phyloP scores from a whole-genome alignment of 1,139 yeast species.

The Taphrina wiesneri region DNA sequence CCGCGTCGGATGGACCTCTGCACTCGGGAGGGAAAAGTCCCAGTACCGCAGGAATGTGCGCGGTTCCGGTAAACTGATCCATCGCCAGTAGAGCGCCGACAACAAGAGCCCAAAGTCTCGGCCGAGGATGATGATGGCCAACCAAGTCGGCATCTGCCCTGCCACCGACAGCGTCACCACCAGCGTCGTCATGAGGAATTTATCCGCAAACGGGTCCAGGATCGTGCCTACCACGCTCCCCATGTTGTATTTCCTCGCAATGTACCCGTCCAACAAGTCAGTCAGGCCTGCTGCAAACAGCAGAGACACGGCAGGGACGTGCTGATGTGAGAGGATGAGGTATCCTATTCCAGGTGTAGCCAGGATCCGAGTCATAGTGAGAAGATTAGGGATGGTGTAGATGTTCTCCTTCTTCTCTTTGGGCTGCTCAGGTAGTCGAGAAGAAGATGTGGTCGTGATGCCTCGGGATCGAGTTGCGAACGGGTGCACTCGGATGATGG shows the following conservation, averaged over 20 bases:
- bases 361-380: constrained; percentile 74
- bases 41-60: constrained; percentile 69
- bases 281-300: constrained; percentile 86
- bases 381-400: constrained; percentile 78
- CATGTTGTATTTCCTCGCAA: constrained; percentile 78
- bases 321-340: constrained; percentile 53
- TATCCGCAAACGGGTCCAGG: constrained; percentile 94
- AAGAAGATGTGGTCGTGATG: background rate
- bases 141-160: constrained; percentile 59
- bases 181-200: constrained; percentile 80
- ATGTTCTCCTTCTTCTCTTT: constrained; percentile 52
- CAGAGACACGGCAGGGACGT: constrained; percentile 66
- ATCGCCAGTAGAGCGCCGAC: constrained; percentile 75
- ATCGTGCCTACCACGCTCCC: constrained; percentile 85
- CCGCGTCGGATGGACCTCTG: constrained; percentile 84
- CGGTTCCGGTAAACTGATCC: constrained; percentile 71
- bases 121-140: constrained; percentile 78
- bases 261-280: constrained; percentile 85
- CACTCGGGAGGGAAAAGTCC: constrained; percentile 79
- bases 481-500: too few species aligned
- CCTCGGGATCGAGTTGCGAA: too few species aligned
- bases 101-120: constrained; percentile 75
- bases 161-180: constrained; percentile 73
- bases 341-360: constrained; percentile 85
- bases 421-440: background rate